Conservation (phyloP, 257 asterid species). For the Solanum appendiculatum region DNA sequence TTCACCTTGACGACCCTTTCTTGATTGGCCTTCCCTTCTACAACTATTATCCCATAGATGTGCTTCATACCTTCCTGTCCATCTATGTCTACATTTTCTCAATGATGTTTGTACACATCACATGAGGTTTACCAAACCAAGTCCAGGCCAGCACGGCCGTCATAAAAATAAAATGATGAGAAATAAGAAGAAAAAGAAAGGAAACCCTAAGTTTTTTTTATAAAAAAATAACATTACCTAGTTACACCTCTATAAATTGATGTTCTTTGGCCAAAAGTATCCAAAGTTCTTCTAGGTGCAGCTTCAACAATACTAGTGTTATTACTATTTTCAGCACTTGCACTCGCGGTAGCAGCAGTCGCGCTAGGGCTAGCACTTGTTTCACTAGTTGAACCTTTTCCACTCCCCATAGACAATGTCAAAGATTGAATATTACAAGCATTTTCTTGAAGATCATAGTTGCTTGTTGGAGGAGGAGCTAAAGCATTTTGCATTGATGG, state of each 20-base stretch:
- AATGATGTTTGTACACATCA: no score
- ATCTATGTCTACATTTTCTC: slow-evolving; percentile 53
- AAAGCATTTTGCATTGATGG: slow-evolving; percentile 25
- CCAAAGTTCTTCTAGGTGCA: slow-evolving; percentile 57
- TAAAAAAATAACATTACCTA: slow-evolving; percentile 23
- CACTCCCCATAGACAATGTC: slow-evolving; percentile 75
- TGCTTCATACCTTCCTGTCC: slow-evolving; percentile 96
- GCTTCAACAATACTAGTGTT: slow-evolving; percentile 49
- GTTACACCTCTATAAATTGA: slow-evolving; percentile 94
- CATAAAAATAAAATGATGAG: no score
- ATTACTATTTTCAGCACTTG: slow-evolving; percentile 35
- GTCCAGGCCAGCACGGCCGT: neutral
- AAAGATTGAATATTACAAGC: slow-evolving; percentile 53
- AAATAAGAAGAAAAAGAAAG: neutral
- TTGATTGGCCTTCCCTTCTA: slow-evolving; percentile 87
- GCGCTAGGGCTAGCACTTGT: slow-evolving; percentile 12
- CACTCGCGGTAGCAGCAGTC: neutral
- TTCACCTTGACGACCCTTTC: slow-evolving; percentile 94
- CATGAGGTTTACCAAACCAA: no score
- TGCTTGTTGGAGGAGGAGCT: slow-evolving; percentile 4
- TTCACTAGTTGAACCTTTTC: slow-evolving; percentile 45
- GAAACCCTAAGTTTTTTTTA: neutral
- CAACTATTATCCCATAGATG: slow-evolving; percentile 95
- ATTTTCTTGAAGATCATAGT: slow-evolving; percentile 42
- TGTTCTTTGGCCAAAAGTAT: slow-evolving; percentile 94